These are phyloP conservation scores for Pseudoscleropodium purum DNA, from an alignment of 225 moss, liverwort and hornwort species.

Conservation along the genomic window DNA sequence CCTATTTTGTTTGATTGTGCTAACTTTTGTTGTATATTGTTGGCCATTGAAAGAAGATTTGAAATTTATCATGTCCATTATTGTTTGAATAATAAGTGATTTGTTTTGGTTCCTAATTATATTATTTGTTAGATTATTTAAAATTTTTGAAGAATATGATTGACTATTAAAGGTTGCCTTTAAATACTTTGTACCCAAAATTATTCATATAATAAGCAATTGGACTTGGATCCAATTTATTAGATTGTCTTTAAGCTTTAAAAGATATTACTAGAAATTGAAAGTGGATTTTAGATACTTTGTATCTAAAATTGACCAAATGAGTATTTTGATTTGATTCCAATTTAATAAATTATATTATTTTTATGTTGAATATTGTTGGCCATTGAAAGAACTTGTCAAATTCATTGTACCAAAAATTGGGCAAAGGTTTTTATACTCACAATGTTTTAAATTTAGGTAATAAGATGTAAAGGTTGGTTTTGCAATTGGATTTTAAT, in stretches of 20 bases:
- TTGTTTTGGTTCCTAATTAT: too few species aligned
- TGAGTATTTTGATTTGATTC: too few species aligned
- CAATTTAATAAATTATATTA: not conserved
- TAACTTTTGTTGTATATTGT: not conserved
- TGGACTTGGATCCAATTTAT: not conserved
- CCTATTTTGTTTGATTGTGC: not conserved
- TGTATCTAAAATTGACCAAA: not conserved
- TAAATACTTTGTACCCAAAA: not conserved
- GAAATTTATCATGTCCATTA: too few species aligned
- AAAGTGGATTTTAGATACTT: not conserved
- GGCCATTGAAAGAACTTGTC: not conserved
- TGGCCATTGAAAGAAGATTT: not conserved
- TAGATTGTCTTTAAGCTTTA: not conserved
- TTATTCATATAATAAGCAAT: not conserved
- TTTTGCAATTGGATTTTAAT: not conserved
- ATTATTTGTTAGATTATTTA: not conserved
- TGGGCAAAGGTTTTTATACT: not conserved
- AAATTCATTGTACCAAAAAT: not conserved
- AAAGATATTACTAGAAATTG: not conserved
- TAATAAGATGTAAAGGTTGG: not conserved
- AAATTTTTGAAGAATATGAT: accelerated
- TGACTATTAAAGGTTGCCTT: not conserved
- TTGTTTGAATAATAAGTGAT: not conserved
- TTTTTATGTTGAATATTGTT: not conserved
- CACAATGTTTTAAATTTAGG: not conserved